These are phyloP conservation scores for Ambrosia artemisiifolia DNA, from an alignment of 129 eudicot genomes.

Conservation along the genomic window DNA sequence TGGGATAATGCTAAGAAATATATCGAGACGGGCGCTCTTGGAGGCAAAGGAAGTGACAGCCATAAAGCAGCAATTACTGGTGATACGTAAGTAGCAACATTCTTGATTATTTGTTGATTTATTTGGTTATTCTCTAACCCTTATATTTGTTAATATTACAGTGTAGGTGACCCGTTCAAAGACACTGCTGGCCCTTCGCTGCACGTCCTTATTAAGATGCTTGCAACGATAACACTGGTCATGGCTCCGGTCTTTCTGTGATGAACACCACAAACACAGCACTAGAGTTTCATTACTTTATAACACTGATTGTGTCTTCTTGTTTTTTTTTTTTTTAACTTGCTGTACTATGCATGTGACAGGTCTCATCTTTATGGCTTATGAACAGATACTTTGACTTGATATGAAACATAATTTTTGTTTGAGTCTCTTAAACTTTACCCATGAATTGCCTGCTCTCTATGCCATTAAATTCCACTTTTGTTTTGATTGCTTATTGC, in stretches of 20 bases:
- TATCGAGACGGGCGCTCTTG: conserved; percentile 92
- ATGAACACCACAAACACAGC: conserved; percentile 9
- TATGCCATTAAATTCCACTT: neutral
- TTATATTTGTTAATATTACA: conserved; percentile 22
- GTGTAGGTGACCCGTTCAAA: conserved; percentile 97
- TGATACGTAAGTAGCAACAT: conserved; percentile 73
- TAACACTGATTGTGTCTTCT: conserved; percentile 10
- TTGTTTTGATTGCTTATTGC: neutral
- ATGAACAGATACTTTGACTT: conserved; percentile 12
- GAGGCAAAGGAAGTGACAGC: conserved; percentile 97
- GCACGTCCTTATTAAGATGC: conserved; percentile 94
- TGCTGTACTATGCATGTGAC: conserved; percentile 11
- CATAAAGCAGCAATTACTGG: conserved; percentile 99
- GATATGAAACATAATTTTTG: neutral
- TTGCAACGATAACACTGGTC: conserved; percentile 91
- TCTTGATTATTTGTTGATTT: neutral
- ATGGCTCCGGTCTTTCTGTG: conserved; percentile 97
- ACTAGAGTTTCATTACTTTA: neutral
- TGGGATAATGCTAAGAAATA: conserved; percentile 99
- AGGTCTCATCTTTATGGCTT: conserved; percentile 16
- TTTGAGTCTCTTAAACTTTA: neutral
- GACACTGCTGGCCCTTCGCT: conserved; percentile 99
- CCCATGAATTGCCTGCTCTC: conserved; percentile 7
- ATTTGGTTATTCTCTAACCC: neutral
- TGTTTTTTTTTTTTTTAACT: conserved; percentile 11